phyloP scores from a whole-genome alignment of 1,284 basidiomycete genomes.

The Trichosporon ovoides region DNA sequence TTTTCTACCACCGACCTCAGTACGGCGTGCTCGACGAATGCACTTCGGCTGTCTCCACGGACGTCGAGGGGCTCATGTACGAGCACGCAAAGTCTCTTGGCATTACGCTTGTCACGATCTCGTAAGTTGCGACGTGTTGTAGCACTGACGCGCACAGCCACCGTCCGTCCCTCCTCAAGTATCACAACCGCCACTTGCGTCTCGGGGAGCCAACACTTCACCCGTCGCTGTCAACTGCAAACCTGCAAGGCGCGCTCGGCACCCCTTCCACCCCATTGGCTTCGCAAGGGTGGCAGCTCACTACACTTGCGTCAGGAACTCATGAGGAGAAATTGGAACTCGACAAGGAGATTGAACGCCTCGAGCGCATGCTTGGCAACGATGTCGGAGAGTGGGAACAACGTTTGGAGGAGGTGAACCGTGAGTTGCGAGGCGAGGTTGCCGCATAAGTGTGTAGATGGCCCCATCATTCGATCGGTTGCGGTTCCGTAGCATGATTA shows the following conservation, averaged over 20 bases:
- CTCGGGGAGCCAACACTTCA: slow-evolving; percentile 37
- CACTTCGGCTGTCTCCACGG: slow-evolving; percentile 92
- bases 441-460: too few relatives aligned
- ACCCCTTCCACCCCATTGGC: slow-evolving; percentile 31
- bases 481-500: neutral
- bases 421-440: slow-evolving; percentile 33
- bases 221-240: slow-evolving; percentile 15
- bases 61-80: slow-evolving; percentile 95
- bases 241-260: slow-evolving; percentile 29
- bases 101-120: slow-evolving; percentile 90
- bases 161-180: slow-evolving; percentile 53
- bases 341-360: slow-evolving; percentile 50
- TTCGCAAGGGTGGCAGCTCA: slow-evolving; percentile 43
- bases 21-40: slow-evolving; percentile 63
- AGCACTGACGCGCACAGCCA: slow-evolving; percentile 34
- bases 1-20: slow-evolving; percentile 43
- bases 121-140: slow-evolving; percentile 48
- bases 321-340: slow-evolving; percentile 42
- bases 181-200: slow-evolving; percentile 54
- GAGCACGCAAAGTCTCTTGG: slow-evolving; percentile 85
- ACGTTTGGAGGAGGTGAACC: slow-evolving; percentile 61
- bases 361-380: slow-evolving; percentile 38
- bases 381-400: slow-evolving; percentile 66
- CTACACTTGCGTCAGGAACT: slow-evolving; percentile 30
- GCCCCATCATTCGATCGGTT: neutral